Evolutionary conservation across 495 filamentous ascomycete species (phyloP), one percentile per base, ranked within the genome.

Genomic region (Aspergillus hancockii): DNA sequence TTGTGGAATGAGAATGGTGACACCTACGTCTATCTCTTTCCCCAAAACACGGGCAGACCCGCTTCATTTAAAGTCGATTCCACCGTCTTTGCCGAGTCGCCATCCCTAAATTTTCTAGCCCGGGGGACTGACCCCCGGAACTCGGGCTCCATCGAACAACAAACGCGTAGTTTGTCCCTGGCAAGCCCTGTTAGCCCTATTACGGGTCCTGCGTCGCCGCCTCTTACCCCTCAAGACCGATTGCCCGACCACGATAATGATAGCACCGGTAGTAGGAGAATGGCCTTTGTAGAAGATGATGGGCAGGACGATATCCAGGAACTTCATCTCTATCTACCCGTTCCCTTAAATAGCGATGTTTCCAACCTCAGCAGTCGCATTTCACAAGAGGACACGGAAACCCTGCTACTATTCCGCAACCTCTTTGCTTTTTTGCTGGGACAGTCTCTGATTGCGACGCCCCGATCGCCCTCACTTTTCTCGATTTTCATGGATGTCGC

Each of bases 1-100:
- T 71, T 98, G 30, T 98, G 95, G 95, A 88, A 92, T 62, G 89
- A 94, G 36, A 67, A 79, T 43, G 91, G 89, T 19, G 89, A 93
- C 67, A 88, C 91, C n/a, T 85, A 85, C 54, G 83, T 98, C 25
- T 96, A 94, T 66, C 76, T 98, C 8, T 90, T 90, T 65, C 84
- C 91, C 3, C 83, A 83, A 43, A 84, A 78, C 34, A 82, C 81
- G 52, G 82, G 85, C 47, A 81, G 80, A 50, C 81, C 88, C 0
- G 80, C 94, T 9, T 95, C 89, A 9, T 96, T 96, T 72, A 89
- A 84, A 63, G 77, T 96, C 12, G 80, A 88, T 66, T 89, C 89
- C 8, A 83, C 87, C 30, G 73, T 87, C 43, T 87, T 94, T 55
- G 78, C 85, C 52, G 84, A 90, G 41, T 94, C 91, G 0, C 76